Evolutionary conservation across 2,329 filamentous ascomycete genomes (phyloP).

Genomic region (Emergomyces africanus): DNA sequence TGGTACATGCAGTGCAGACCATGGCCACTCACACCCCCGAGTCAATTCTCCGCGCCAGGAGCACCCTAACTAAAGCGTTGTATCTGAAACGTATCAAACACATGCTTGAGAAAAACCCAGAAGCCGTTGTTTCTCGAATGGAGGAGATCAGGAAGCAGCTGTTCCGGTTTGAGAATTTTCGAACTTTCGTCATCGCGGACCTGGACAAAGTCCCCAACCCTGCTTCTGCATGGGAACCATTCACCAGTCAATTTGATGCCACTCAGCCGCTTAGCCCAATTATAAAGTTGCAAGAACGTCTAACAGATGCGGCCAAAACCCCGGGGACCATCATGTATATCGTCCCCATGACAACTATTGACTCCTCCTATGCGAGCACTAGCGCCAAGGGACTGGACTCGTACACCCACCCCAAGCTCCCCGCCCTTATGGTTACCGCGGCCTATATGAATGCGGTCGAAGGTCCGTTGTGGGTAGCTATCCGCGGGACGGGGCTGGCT

Average conservation of each 20-base stretch:
- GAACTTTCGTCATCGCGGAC: conserved; percentile 72
- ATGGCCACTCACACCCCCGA: conserved; percentile 70
- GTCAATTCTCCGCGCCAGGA: conserved; percentile 63
- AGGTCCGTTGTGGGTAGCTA: conserved; percentile 84
- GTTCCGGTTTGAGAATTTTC: conserved; percentile 74
- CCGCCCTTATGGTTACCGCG: conserved; percentile 74
- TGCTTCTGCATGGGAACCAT: conserved; percentile 63
- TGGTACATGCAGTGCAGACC: conserved; percentile 50
- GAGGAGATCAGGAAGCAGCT: conserved; percentile 62
- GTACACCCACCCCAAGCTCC: conserved; percentile 63
- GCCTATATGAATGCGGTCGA: conserved; percentile 89
- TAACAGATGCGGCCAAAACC: conserved; percentile 60
- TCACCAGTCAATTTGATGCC: conserved; percentile 42
- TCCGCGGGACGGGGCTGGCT: conserved; percentile 84
- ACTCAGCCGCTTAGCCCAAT: conserved; percentile 53
- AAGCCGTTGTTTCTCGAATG: conserved; percentile 63
- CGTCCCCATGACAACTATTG: conserved; percentile 81
- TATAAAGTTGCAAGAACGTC: conserved; percentile 53
- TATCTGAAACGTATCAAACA: conserved; percentile 79
- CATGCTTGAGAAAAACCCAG: conserved; percentile 62
- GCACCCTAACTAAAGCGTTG: conserved; percentile 71
- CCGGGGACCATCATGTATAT: conserved; percentile 67
- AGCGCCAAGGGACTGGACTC: conserved; percentile 61
- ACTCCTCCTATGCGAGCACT: conserved; percentile 78
- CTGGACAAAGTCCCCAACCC: conserved; percentile 61